A percentile compares a stretch with the other conserved stretches of the same genome.
These are phyloP conservation scores for Heracleum sosnowskyi DNA, from an alignment of 129 eudicot genomes.

Conservation along the genomic window DNA sequence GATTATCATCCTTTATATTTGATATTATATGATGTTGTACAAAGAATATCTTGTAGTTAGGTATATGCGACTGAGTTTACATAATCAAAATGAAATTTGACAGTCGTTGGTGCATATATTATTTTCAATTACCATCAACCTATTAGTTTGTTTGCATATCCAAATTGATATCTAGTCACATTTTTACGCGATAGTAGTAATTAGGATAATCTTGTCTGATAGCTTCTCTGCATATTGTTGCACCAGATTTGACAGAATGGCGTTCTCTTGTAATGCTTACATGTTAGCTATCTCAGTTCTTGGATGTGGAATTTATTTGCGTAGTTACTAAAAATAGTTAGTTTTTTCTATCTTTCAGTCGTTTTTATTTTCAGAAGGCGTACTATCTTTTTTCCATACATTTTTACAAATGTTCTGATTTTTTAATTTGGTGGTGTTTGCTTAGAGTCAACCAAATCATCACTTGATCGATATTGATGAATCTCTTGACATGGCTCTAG, in stretches of 20 bases:
- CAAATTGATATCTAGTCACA: neutral
- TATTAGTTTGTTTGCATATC: neutral
- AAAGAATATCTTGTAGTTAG: neutral
- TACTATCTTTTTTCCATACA: neutral
- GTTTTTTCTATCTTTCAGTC: neutral
- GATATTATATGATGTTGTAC: neutral
- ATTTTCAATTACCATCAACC: neutral
- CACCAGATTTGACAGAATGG: neutral
- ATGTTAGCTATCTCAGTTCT: neutral
- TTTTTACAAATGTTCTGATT: slow-evolving; percentile 1
- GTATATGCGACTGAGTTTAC: neutral
- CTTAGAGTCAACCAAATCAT: slow-evolving; percentile 30
- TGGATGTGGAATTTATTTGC: neutral
- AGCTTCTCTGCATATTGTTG: neutral
- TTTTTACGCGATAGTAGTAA: neutral
- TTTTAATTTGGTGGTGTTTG: slow-evolving; percentile 16
- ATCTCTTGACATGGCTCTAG: slow-evolving; percentile 56
- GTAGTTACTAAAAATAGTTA: no score
- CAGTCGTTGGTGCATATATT: neutral
- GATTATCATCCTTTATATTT: neutral
- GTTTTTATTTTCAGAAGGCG: neutral
- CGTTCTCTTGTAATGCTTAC: neutral
- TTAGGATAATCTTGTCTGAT: neutral
- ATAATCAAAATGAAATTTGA: neutral
- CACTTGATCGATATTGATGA: slow-evolving; percentile 36